These are phyloP conservation scores for Lentinus brumalis DNA, from an alignment of 768 basidiomycete genomes.

Conservation along the genomic window DNA sequence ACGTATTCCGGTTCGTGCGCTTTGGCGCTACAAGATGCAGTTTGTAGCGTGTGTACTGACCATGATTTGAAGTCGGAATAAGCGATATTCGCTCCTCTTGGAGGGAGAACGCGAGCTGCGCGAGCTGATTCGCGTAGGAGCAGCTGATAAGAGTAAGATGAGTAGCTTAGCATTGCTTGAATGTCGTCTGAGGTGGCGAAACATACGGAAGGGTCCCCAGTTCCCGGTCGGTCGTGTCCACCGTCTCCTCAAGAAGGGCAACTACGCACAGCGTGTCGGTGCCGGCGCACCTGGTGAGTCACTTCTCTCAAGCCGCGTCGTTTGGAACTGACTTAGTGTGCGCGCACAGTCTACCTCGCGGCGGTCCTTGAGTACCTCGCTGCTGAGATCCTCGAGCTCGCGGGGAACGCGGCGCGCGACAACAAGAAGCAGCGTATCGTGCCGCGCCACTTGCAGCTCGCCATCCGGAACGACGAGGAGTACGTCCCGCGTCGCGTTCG, in stretches of 20 bases:
- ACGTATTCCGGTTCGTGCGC: too few species aligned
- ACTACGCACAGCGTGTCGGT: constrained; percentile 86
- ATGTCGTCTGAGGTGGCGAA: too few species aligned
- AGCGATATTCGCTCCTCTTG: too few species aligned
- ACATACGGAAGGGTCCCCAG: constrained; percentile 77
- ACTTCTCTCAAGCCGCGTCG: background rate
- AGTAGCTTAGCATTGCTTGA: too few species aligned
- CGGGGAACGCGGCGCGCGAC: constrained; percentile 86
- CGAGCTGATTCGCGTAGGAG: too few species aligned
- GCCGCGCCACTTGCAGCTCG: constrained; percentile 91
- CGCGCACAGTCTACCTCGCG: constrained; percentile 77
- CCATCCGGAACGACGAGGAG: constrained; percentile 94
- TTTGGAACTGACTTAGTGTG: background rate
- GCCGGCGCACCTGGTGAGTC: constrained; percentile 78
- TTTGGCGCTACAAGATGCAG: too few species aligned
- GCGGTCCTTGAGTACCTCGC: constrained; percentile 92
- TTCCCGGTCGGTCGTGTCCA: constrained; percentile 95
- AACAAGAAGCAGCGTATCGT: constrained; percentile 97
- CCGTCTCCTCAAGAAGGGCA: constrained; percentile 83
- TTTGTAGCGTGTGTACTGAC: too few species aligned
- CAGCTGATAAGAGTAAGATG: too few species aligned
- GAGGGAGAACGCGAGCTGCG: too few species aligned
- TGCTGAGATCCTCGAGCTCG: constrained; percentile 92
- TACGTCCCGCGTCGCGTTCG: constrained; percentile 33
- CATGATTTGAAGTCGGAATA: too few species aligned